These are phyloP conservation scores for Solanum paucissectum DNA, from an alignment of 257 asterid genomes.

Conservation along the genomic window DNA sequence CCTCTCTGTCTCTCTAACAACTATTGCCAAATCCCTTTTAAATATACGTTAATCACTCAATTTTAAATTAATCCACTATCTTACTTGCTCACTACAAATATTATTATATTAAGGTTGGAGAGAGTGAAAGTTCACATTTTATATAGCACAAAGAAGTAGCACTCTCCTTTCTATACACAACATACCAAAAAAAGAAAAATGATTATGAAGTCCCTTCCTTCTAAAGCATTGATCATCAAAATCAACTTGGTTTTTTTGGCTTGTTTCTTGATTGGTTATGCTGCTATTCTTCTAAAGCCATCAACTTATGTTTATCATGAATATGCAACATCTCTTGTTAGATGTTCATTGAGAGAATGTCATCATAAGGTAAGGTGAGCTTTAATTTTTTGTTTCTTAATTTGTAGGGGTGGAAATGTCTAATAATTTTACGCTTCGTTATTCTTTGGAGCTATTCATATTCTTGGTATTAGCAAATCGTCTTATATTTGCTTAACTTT, in stretches of 20 bases:
- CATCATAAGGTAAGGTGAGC: conserved; percentile 91
- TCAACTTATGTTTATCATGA: conserved; percentile 41
- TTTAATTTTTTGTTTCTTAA: background rate
- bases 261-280: conserved; percentile 47
- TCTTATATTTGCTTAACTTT: background rate
- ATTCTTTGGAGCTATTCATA: background rate
- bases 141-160: background rate
- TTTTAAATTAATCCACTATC: background rate
- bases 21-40: conserved; percentile 9
- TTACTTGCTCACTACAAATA: background rate
- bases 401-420: background rate
- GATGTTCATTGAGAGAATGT: conserved; percentile 64
- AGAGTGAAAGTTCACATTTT: background rate
- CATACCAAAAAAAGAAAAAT: conserved; percentile 9
- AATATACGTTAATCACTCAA: conserved; percentile 1
- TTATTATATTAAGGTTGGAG: background rate
- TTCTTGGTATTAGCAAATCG: background rate
- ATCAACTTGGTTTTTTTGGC: conserved; percentile 57
- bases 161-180: background rate
- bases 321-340: conserved; percentile 34
- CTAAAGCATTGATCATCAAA: conserved; percentile 50
- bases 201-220: conserved; percentile 40
- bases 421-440: background rate
- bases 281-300: conserved; percentile 45
- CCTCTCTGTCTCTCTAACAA: conserved; percentile 12